phyloP scores from a whole-genome alignment of 305 asterid genomes.

The Rubia tinctorum region DNA sequence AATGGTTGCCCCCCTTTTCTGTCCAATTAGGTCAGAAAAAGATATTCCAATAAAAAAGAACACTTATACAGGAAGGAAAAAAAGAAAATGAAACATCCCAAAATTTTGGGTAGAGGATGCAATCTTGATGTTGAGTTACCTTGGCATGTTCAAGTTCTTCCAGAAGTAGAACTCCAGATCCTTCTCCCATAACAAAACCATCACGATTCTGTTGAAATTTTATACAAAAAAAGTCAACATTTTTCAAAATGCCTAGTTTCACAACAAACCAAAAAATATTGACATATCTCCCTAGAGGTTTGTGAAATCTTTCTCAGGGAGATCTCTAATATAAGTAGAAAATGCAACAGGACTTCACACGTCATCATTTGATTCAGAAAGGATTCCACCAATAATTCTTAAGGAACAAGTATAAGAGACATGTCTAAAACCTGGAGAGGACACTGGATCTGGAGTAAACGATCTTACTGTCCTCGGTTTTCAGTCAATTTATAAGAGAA shows the following conservation, averaged over 20 bases:
- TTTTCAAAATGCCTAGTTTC: slow-evolving; percentile 1
- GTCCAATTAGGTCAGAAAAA: slow-evolving; percentile 28
- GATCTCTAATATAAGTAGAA: background rate
- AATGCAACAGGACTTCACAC: slow-evolving; percentile 4
- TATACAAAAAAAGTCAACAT: slow-evolving; percentile 11
- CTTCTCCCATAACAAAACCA: slow-evolving; percentile 99
- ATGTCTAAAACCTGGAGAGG: background rate
- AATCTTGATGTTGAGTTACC: slow-evolving; percentile 32
- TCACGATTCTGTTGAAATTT: slow-evolving; percentile 69
- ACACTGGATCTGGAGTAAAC: slow-evolving; percentile 1
- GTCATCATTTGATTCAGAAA: background rate
- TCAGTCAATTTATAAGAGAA: too few relatives aligned
- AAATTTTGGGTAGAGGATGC: slow-evolving; percentile 1
- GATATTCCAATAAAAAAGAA: background rate
- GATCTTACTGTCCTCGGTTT: background rate
- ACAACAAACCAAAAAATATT: background rate
- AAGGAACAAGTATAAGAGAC: background rate
- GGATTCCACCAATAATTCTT: background rate
- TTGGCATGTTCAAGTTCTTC: slow-evolving; percentile 97
- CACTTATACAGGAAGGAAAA: background rate
- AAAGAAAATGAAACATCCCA: background rate
- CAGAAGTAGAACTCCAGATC: slow-evolving; percentile 85
- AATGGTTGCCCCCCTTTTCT: slow-evolving; percentile 87
- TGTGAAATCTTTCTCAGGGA: background rate
- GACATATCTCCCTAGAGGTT: background rate